Evolutionary conservation across 768 basidiomycete species (phyloP).

Genomic region (Leccinellum luteum): DNA sequence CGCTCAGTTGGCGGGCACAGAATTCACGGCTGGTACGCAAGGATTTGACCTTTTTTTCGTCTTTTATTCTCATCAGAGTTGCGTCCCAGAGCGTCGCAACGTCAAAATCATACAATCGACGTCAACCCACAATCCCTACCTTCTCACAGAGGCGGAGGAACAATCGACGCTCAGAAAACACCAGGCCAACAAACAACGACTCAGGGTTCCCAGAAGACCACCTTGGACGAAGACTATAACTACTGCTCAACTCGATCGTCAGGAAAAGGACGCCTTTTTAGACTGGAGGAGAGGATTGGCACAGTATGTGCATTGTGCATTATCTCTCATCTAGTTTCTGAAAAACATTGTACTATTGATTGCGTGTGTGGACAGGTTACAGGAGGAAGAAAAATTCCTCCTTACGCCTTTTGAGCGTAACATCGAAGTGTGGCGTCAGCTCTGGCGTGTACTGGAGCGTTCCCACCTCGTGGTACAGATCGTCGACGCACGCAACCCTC

Average conservation of each 20-base stretch:
- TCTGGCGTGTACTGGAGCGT: slow-evolving; percentile 95
- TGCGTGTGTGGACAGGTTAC: slow-evolving; percentile 51
- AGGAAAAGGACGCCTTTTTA: slow-evolving; percentile 87
- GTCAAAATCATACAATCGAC: slow-evolving; percentile 69
- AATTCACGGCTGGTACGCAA: slow-evolving; percentile 88
- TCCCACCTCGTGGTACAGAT: slow-evolving; percentile 95
- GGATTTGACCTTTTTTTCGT: background rate
- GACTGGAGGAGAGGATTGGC: slow-evolving; percentile 93
- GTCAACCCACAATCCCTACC: slow-evolving; percentile 74
- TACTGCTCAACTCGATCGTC: slow-evolving; percentile 73
- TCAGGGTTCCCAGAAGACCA: slow-evolving; percentile 88
- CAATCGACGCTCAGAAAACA: slow-evolving; percentile 71
- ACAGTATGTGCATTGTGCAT: slow-evolving; percentile 53
- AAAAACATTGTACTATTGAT: background rate
- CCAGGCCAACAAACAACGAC: slow-evolving; percentile 62
- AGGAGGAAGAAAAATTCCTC: slow-evolving; percentile 84
- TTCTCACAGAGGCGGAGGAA: slow-evolving; percentile 83
- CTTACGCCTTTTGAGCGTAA: slow-evolving; percentile 97
- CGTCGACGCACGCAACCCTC: slow-evolving; percentile 93
- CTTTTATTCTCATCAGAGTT: slow-evolving; percentile 5
- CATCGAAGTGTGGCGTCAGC: slow-evolving; percentile 96
- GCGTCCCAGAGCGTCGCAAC: slow-evolving; percentile 63
- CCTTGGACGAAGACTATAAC: slow-evolving; percentile 85
- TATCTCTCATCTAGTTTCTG: background rate
- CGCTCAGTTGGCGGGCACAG: slow-evolving; percentile 90